These are phyloP conservation scores for Paxillus ammoniavirescens DNA, from an alignment of 768 basidiomycete species.

Conservation along the genomic window DNA sequence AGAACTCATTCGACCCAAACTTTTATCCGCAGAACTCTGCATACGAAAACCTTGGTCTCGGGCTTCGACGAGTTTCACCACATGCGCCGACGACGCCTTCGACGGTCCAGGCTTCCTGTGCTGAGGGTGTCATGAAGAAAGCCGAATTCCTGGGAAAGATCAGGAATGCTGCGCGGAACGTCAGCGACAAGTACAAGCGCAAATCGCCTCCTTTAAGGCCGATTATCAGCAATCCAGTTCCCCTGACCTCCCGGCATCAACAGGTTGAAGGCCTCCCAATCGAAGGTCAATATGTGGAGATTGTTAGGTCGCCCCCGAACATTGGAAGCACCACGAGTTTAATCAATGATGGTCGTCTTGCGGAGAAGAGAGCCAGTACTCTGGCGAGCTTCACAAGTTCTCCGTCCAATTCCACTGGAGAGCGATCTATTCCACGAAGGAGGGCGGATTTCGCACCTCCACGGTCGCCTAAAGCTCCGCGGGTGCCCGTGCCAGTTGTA, in stretches of 20 bases:
- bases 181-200: slow-evolving; percentile 58
- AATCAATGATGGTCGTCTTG: slow-evolving; percentile 38
- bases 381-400: slow-evolving; percentile 51
- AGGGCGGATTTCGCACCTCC: slow-evolving; percentile 71
- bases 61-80: slow-evolving; percentile 49
- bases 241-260: slow-evolving; percentile 26
- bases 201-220: slow-evolving; percentile 42
- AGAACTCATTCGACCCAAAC: slow-evolving; percentile 13
- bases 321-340: slow-evolving; percentile 32
- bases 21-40: slow-evolving; percentile 16
- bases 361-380: slow-evolving; percentile 35
- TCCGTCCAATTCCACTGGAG: slow-evolving; percentile 64
- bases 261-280: slow-evolving; percentile 23
- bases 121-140: slow-evolving; percentile 66
- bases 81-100: slow-evolving; percentile 41
- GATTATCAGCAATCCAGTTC: slow-evolving; percentile 59
- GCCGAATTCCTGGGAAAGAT: slow-evolving; percentile 65
- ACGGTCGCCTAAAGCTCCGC: slow-evolving; percentile 40
- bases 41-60: slow-evolving; percentile 38
- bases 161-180: slow-evolving; percentile 61
- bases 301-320: slow-evolving; percentile 16
- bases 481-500: slow-evolving; percentile 18
- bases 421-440: slow-evolving; percentile 62
- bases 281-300: slow-evolving; percentile 35
- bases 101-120: slow-evolving; percentile 29